A percentile compares a stretch with the other conserved stretches of the same genome.
These are phyloP conservation scores for Claviceps capensis DNA, from an alignment of 2,329 filamentous ascomycete species.

Conservation along the genomic window DNA sequence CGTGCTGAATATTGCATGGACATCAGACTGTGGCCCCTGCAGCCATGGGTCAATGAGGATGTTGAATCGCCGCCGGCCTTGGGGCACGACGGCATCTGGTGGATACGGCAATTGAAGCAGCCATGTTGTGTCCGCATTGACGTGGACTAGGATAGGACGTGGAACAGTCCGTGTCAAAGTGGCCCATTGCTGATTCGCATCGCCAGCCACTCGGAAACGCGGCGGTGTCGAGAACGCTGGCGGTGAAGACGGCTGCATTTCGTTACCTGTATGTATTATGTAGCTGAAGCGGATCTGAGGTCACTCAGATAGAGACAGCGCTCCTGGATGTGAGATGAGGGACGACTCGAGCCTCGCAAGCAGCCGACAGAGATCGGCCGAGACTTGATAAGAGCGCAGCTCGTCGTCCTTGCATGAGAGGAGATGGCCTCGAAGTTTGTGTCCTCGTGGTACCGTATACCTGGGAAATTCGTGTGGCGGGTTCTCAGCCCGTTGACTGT, in stretches of 20 bases:
- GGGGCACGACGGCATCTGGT: slow-evolving; percentile 22
- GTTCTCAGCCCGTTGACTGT: background rate
- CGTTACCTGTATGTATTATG: background rate
- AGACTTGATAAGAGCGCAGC: background rate
- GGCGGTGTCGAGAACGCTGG: background rate
- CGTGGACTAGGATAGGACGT: slow-evolving; percentile 40
- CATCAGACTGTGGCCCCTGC: slow-evolving; percentile 46
- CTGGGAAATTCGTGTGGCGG: background rate
- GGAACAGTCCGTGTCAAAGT: slow-evolving; percentile 8
- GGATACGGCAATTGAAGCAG: slow-evolving; percentile 50
- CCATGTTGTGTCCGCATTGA: slow-evolving; percentile 57
- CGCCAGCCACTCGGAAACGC: slow-evolving; percentile 7
- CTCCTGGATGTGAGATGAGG: background rate
- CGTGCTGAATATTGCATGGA: slow-evolving; percentile 50
- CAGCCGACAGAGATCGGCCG: background rate
- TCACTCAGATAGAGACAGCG: background rate
- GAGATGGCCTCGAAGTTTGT: background rate
- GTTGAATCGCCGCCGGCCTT: slow-evolving; percentile 43
- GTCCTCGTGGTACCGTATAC: background rate
- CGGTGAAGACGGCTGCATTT: background rate
- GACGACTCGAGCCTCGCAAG: background rate
- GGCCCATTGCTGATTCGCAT: slow-evolving; percentile 9
- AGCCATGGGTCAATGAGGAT: slow-evolving; percentile 55
- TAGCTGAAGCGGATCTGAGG: background rate
- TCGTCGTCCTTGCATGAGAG: background rate